Conservation (phyloP, 129 eudicot genomes). For the Mikania micrantha region DNA sequence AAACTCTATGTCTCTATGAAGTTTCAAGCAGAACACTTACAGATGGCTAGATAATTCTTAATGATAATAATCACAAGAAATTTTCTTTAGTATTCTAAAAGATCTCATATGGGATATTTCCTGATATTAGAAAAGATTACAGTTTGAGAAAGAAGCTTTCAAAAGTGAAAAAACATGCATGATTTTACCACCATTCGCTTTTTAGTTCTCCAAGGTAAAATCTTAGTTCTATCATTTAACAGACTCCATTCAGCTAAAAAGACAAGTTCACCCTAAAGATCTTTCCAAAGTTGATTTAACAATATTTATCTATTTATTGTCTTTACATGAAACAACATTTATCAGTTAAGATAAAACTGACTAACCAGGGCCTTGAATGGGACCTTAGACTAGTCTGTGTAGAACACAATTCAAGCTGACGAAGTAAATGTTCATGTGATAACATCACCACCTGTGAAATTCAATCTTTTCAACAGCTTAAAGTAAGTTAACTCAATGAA, state of each 20-base stretch:
- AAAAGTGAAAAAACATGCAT: conserved; percentile 3
- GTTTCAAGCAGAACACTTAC: neutral
- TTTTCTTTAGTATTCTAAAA: neutral
- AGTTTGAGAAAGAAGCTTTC: conserved; percentile 5
- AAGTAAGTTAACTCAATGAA: conserved; percentile 7
- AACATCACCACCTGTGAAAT: neutral
- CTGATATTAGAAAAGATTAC: neutral
- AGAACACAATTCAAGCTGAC: neutral
- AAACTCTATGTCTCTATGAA: neutral
- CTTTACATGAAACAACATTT: neutral
- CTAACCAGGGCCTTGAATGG: conserved; percentile 2
- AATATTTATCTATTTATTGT: neutral
- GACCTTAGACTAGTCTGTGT: neutral
- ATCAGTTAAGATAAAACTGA: neutral
- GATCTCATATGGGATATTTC: neutral
- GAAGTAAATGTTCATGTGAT: conserved; percentile 8
- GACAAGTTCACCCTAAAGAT: neutral
- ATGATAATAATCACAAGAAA: neutral
- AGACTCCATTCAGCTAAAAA: neutral
- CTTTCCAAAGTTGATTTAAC: neutral
- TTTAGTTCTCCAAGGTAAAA: neutral
- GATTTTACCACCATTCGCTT: neutral
- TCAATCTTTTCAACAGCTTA: conserved; percentile 8
- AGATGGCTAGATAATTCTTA: neutral
- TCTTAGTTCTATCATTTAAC: neutral